Conservation (phyloP, 768 basidiomycete species). For the Obba rivulosa region DNA sequence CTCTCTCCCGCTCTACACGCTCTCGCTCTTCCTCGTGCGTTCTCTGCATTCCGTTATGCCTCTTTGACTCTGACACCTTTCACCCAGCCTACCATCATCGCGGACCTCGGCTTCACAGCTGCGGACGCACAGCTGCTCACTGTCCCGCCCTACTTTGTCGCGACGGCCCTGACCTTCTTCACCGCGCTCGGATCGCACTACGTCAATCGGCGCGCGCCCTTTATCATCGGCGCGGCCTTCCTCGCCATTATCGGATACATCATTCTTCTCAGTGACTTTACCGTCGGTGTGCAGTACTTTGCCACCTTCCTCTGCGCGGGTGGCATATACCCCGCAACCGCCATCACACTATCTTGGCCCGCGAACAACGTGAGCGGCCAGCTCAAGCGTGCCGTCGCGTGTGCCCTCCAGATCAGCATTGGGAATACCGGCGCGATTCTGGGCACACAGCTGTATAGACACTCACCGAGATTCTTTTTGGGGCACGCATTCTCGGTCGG, state of each 20-base stretch:
- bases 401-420: conserved; percentile 8
- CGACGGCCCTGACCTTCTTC: conserved; percentile 2
- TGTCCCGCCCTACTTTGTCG: conserved; percentile 55
- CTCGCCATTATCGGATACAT: conserved; percentile 11
- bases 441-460: conserved; percentile 9
- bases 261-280: conserved; percentile 4
- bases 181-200: conserved; percentile 2
- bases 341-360: conserved; percentile 6
- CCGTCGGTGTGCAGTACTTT: conserved; percentile 11
- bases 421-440: conserved; percentile 8
- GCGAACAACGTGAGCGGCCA: conserved; percentile 11
- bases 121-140: conserved; percentile 61
- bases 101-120: conserved; percentile 52
- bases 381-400: conserved; percentile 9
- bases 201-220: conserved; percentile 8
- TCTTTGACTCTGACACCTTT: background rate
- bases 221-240: conserved; percentile 8
- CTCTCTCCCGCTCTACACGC: conserved; percentile 4
- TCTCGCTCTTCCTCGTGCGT: conserved; percentile 1
- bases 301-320: conserved; percentile 9
- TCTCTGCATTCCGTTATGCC: background rate
- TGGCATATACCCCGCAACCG: conserved; percentile 10
- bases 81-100: conserved; percentile 3
- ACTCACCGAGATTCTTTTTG: conserved; percentile 6
- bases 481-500: conserved; percentile 7